These are phyloP conservation scores for Acer negundo DNA, from an alignment of 345 rosid species.

Conservation along the genomic window DNA sequence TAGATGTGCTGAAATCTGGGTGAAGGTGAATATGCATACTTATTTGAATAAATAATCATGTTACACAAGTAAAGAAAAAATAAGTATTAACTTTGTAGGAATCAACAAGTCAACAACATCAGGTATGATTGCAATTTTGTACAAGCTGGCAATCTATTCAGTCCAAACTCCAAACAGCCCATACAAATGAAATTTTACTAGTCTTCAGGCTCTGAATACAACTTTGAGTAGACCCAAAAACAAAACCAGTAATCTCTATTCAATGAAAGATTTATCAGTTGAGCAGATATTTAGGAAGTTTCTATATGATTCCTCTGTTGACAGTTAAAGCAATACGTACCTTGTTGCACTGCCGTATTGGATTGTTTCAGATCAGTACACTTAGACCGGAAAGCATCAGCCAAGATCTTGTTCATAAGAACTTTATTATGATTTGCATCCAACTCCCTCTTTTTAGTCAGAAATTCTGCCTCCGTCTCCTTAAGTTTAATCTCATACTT, in stretches of 20 bases:
- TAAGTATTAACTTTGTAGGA: not conserved
- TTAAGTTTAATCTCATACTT: slow-evolving; percentile 45
- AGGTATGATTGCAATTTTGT: not conserved
- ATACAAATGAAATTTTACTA: not conserved
- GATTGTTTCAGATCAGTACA: slow-evolving; percentile 40
- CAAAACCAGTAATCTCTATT: not conserved
- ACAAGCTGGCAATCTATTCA: not conserved
- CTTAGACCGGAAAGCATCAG: slow-evolving; percentile 58
- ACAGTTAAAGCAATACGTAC: slow-evolving; percentile 24
- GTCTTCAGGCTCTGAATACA: not conserved
- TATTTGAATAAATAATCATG: not conserved
- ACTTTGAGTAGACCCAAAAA: not conserved
- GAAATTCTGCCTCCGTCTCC: slow-evolving; percentile 43
- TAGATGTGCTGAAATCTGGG: not conserved
- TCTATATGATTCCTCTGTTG: not conserved
- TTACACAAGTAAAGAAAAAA: not conserved
- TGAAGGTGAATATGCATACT: not conserved
- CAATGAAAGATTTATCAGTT: not conserved
- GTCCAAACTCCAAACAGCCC: not conserved
- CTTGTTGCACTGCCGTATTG: slow-evolving; percentile 34
- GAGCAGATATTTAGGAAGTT: not conserved
- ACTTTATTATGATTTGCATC: slow-evolving; percentile 40
- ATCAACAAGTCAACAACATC: not conserved
- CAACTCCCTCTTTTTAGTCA: slow-evolving; percentile 38
- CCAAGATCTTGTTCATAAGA: slow-evolving; percentile 53